Evolutionary conservation across 2,329 filamentous ascomycete genomes (phyloP), one percentile per base, ranked within the genome.

Genomic region (Scedosporium dehoogii): DNA sequence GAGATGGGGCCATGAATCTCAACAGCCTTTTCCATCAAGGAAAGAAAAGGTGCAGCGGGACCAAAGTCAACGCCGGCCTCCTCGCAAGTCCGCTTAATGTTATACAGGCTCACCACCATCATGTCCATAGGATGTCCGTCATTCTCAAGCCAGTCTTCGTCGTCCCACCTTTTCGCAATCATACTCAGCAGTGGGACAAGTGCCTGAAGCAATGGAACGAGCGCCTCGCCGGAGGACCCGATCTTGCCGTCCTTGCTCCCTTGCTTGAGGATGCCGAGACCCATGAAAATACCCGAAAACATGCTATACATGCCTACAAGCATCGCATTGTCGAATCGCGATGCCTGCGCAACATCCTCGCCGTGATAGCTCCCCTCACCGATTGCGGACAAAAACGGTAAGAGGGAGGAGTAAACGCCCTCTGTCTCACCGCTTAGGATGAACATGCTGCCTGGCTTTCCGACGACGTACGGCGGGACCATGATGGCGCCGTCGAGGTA

Each of bases 401-500:
- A 23, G 29, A 64, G 41, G 21, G 27, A 18, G 25, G 44, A 9
- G 58, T 67, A 68, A 3, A 3, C 42, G 1, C 63, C 60, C 57
- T 67, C 62, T 21, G 23, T 64, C 60, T 67, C 67, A 55, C 68
- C 70, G 60, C 67, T 68, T 46, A 66, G 62, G 23, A 68, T 38
- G 44, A 71, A 63, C 16, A 67, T 65, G 33, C 65, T 56, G 9
- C 68, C 64, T 1, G 66, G 64, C 10, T 63, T 67, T 48, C 69
- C 69, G 12, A 71, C 65, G 44, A 71, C 64, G 55, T 69, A 64
- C 33, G 70, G 69, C 2, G 69, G 69, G 3, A 69, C 69, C 68
- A 71, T 70, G 61, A 71, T 66, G 41, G 66, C 69, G 53, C 70
- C 70, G 65, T 72, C 70, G 33, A 70, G 66, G 62, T 70, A 71